Evolutionary conservation across 2,329 filamentous ascomycete genomes (phyloP), one percentile per base, ranked within the genome.

Genomic region (Ambrosiella cleistominuta): DNA sequence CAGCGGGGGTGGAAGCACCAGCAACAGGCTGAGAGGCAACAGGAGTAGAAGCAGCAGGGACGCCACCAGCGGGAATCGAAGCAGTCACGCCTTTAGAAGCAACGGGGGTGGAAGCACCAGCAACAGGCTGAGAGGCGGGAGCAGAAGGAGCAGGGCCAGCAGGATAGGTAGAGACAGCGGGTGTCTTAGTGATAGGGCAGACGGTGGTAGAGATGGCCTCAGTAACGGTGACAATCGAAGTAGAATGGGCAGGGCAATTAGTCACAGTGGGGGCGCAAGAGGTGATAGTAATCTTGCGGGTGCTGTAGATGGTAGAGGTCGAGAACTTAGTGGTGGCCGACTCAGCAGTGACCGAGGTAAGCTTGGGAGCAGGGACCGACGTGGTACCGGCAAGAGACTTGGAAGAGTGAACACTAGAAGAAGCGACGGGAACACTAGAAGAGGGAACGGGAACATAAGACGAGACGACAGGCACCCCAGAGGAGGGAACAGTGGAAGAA

Each of bases 231-330:
- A 68, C 70, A 39, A 72, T 67, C 40, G 68, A 64, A 47, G 66
- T 64, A 45, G 65, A 64, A 64, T 66, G 66, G 1, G 62, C 66
- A 8, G 70, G 70, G 64, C 71, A 73, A 68, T 71, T 65, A 40
- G 64, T 65, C 2, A 72, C 67, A 13, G 65, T 64, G n/a, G 77
- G 70, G 53, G 71, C 73, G 67, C 78, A 81, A 45, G 75, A 75
- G 64, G 75, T 80, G 67, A 81, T 71, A 63, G 79, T 82, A 61
- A 76, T 71, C 62, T 78, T 65, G 11, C 63, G 63, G 17, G 70
- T 73, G 51, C 68, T 68, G 64, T 67, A 72, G 56, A 73, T 66
- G n/a, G 70, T 70, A 57, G 68, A 71, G 39, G 70, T 70, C 38
- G 63, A 64, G 56, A 12, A 54, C 1, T 47, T 15, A 5, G 49